phyloP scores from a whole-genome alignment of 495 filamentous ascomycete species.

The Neurospora sp. region DNA sequence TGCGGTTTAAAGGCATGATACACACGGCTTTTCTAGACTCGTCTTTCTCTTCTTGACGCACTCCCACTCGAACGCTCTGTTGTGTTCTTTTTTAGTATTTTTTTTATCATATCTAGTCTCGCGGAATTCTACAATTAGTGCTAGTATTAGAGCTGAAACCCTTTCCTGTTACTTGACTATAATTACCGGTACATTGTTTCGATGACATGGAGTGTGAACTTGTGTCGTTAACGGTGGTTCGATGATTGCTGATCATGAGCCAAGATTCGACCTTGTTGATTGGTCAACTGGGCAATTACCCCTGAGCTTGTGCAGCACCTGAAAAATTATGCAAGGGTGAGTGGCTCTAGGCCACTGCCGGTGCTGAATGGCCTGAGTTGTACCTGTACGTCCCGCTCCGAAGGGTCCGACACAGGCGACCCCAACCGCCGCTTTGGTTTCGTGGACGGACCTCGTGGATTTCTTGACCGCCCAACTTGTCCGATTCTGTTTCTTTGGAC shows the following conservation, averaged over 20 bases:
- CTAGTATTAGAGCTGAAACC: neutral
- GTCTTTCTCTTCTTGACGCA: neutral
- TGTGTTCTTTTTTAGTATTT: neutral
- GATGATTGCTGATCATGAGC: neutral
- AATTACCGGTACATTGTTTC: no score
- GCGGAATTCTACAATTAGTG: neutral
- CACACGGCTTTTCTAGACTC: neutral
- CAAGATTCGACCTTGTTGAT: neutral
- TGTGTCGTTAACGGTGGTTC: neutral
- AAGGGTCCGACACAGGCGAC: neutral
- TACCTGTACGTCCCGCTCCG: neutral
- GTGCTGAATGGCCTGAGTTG: neutral
- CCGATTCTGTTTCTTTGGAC: neutral
- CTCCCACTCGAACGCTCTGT: neutral
- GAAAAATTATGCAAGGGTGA: neutral
- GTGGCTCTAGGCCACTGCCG: neutral
- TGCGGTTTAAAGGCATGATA: neutral
- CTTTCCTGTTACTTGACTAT: neutral
- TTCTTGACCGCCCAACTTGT: neutral
- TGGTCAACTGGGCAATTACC: neutral
- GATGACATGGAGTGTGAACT: no score
- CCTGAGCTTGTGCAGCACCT: neutral
- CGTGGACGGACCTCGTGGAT: neutral
- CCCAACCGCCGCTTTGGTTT: neutral
- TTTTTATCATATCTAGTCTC: neutral